Evolutionary conservation across 73 alveolate species (phyloP).

Genomic region (Paramecium primaurelia): DNA sequence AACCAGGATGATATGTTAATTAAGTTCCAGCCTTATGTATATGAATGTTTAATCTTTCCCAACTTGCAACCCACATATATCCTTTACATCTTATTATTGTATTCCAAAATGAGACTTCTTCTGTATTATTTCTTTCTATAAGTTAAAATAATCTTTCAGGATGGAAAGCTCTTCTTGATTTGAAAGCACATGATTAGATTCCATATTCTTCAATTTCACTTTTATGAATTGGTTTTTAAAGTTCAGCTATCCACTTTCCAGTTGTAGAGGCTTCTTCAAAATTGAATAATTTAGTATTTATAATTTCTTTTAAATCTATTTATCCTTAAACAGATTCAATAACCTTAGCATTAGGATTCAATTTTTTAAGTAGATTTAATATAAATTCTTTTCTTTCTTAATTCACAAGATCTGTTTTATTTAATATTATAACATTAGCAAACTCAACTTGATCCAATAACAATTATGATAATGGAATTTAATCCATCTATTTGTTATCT

Average conservation of each 20-base stretch:
- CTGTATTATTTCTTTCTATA: background rate
- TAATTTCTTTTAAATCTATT: constrained; percentile 55
- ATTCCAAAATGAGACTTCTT: background rate
- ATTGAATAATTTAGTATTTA: constrained; percentile 61
- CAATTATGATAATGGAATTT: constrained; percentile 49
- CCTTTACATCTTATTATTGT: constrained; percentile 64
- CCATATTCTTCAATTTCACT: constrained; percentile 67
- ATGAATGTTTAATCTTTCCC: background rate
- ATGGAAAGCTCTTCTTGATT: constrained; percentile 65
- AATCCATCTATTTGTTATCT: constrained; percentile 5
- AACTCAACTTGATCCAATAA: constrained; percentile 67
- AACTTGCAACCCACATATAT: constrained; percentile 58
- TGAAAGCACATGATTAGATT: constrained; percentile 58
- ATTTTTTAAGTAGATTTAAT: constrained; percentile 40
- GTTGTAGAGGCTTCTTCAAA: constrained; percentile 62
- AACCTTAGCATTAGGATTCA: constrained; percentile 67
- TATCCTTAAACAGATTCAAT: constrained; percentile 53
- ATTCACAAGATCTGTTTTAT: constrained; percentile 62
- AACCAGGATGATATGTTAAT: constrained; percentile 3
- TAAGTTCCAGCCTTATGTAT: background rate
- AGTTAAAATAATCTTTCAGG: constrained; percentile 27
- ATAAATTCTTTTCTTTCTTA: constrained; percentile 10
- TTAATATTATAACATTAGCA: constrained; percentile 71
- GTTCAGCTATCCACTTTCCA: constrained; percentile 66
- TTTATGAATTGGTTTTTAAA: constrained; percentile 59